Evolutionary conservation across 2,329 filamentous ascomycete species (phyloP).

Genomic region (Pseudogymnoascus sp.): DNA sequence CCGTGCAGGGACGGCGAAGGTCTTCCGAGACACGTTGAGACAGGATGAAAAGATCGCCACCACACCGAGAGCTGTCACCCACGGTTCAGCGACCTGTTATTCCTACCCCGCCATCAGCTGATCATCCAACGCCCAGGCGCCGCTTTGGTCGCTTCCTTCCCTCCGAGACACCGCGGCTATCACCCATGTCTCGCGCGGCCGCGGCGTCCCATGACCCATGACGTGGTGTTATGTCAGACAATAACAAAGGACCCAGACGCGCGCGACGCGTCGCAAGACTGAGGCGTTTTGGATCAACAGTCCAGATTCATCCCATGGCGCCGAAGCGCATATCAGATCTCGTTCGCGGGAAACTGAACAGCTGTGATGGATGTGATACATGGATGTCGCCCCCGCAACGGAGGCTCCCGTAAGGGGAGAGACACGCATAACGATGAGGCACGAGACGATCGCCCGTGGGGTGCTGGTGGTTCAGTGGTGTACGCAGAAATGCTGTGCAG

Average conservation of each 20-base stretch:
- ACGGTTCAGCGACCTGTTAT: not conserved
- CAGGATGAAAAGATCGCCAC: not conserved
- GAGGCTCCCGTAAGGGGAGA: not conserved
- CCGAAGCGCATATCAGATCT: not conserved
- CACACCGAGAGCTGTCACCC: not conserved
- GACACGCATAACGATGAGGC: not conserved
- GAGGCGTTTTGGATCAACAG: not conserved
- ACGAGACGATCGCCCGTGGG: conserved; percentile 3
- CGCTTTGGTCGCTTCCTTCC: not conserved
- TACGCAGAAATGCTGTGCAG: not conserved
- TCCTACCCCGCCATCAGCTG: not conserved
- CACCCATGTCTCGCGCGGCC: not conserved
- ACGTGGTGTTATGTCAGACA: not conserved
- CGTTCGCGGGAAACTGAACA: not conserved
- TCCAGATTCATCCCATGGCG: not conserved
- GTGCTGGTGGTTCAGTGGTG: not conserved
- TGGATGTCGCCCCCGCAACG: not conserved
- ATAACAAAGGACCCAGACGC: not conserved
- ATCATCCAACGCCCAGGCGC: not conserved
- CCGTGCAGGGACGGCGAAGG: conserved; percentile 1
- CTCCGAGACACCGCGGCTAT: conserved; percentile 5
- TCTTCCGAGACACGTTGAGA: conserved; percentile 1
- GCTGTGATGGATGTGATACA: not conserved
- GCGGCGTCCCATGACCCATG: not conserved
- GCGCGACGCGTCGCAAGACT: not conserved